These are phyloP conservation scores for Elongisporangium senticosum DNA, from an alignment of 352 stramenopile species.

Conservation along the genomic window DNA sequence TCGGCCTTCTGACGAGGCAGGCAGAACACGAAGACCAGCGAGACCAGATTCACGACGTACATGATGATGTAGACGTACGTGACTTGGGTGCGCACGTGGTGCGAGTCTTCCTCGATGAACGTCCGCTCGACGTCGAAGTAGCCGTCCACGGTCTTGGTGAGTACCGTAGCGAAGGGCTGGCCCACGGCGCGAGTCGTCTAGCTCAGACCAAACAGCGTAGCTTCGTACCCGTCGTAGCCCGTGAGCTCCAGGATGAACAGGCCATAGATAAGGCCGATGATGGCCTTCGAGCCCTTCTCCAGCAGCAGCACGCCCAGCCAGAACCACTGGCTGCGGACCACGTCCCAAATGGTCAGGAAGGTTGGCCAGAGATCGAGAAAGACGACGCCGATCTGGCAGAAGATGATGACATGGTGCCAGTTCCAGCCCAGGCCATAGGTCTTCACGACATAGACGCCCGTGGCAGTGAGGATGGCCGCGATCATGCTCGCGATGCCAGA, in stretches of 20 bases:
- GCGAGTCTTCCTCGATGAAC: constrained; percentile 21
- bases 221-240: constrained; percentile 30
- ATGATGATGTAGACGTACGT: constrained; percentile 41
- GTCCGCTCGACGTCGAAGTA: constrained; percentile 38
- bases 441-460: constrained; percentile 24
- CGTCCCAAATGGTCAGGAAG: constrained; percentile 9
- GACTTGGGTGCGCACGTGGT: constrained; percentile 27
- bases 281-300: constrained; percentile 24
- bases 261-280: constrained; percentile 21
- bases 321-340: constrained; percentile 8
- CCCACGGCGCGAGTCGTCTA: constrained; percentile 20
- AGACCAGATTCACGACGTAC: constrained; percentile 38
- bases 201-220: constrained; percentile 28
- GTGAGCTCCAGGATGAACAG: constrained; percentile 37
- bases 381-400: constrained; percentile 9
- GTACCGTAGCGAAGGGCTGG: constrained; percentile 31
- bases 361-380: neutral
- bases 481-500: constrained; percentile 31
- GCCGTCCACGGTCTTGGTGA: constrained; percentile 43
- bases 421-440: constrained; percentile 32
- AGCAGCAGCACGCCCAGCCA: constrained; percentile 15
- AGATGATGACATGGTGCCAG: constrained; percentile 21
- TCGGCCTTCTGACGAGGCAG: constrained; percentile 45
- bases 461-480: constrained; percentile 23
- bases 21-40: constrained; percentile 29